Base-by-base conservation (phyloP, 805 yeast genomes). In the Pichia thaimueangensis region DNA sequence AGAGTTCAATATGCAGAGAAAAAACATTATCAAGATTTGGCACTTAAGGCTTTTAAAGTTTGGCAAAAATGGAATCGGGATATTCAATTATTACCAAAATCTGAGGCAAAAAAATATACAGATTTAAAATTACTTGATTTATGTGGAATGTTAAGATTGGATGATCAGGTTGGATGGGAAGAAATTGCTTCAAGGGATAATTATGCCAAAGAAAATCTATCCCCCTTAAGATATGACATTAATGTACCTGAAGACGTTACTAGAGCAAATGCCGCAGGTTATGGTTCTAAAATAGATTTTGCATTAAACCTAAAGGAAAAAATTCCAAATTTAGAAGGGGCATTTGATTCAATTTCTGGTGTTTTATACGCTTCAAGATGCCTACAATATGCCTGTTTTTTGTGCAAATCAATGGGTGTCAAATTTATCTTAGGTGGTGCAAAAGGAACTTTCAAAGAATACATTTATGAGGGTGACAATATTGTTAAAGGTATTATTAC, bases 341-440 rank as follows among this genome's bases (percentile, higher is more conserved):
- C 56, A 15, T 42, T 59, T 31, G 63, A 58, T 43, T 51, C 59
- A n/a, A 56, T 63, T 17, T 54, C 66, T 10, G 67, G 69, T 8
- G 45, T 65, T 24, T 27, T 65, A 4, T 57, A 63, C 41, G 64
- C 71, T 7, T 55, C 59, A n/a, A 58, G 63, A 31, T 63, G 65
- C 10, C 58, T 59, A 35, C 54, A 51, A 25, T 63, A 55, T 43
- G 65, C 50, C 9, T 50, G 58, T 24, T 53, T 58, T 24, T 28
- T 58, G 3, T 53, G 63, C 25, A 50, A 49, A 33, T 16, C 45
- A 3, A 22, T 51, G 31, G 70, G 70, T 12, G 70, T 67, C 17
- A 42, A 43, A 15, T 35, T 47, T 15, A 54, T 54, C 42, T 44
- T 58, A 56, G 48, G 54, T 24, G 64, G 62, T 9, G 22, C 43